phyloP scores from a whole-genome alignment of 495 filamentous ascomycete species.

The Lasiosphaeris hirsuta region DNA sequence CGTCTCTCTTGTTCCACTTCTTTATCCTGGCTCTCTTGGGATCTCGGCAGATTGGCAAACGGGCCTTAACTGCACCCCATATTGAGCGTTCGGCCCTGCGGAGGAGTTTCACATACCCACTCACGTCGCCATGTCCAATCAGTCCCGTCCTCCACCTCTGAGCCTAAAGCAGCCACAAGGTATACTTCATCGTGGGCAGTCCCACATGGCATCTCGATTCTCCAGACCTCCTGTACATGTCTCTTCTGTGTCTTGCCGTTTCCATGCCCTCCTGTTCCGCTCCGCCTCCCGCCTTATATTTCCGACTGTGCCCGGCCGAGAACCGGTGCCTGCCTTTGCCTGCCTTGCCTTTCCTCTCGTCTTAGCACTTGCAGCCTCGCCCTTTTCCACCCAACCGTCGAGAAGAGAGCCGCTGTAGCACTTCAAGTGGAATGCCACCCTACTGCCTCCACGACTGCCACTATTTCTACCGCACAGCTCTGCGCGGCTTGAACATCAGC shows the following conservation, averaged over 20 bases:
- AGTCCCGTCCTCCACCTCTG: constrained; percentile 18
- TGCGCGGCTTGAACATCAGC: constrained; percentile 76
- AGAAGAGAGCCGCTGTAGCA: constrained; percentile 8
- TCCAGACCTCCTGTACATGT: not conserved
- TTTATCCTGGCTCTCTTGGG: constrained; percentile 12
- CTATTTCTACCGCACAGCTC: constrained; percentile 84
- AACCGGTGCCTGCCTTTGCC: constrained; percentile 1
- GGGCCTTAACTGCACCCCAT: constrained; percentile 22
- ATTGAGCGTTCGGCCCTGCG: constrained; percentile 42
- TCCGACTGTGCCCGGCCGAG: constrained; percentile 19
- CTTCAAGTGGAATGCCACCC: constrained; percentile 63
- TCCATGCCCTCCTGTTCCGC: not conserved
- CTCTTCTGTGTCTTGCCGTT: not conserved
- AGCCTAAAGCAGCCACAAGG: constrained; percentile 25
- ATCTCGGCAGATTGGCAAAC: constrained; percentile 38
- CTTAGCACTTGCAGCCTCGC: not conserved
- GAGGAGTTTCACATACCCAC: constrained; percentile 36
- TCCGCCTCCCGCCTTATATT: constrained; percentile 21
- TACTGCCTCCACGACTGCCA: constrained; percentile 87
- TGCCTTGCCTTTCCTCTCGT: constrained; percentile 3
- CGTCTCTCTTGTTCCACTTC: constrained; percentile 9
- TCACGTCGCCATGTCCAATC: constrained; percentile 35
- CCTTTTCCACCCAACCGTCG: constrained; percentile 1
- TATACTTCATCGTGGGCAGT: constrained; percentile 6
- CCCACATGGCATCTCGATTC: constrained; percentile 3